Base-by-base conservation (phyloP, 208 protist species). In the Crithidia fasciculata region DNA sequence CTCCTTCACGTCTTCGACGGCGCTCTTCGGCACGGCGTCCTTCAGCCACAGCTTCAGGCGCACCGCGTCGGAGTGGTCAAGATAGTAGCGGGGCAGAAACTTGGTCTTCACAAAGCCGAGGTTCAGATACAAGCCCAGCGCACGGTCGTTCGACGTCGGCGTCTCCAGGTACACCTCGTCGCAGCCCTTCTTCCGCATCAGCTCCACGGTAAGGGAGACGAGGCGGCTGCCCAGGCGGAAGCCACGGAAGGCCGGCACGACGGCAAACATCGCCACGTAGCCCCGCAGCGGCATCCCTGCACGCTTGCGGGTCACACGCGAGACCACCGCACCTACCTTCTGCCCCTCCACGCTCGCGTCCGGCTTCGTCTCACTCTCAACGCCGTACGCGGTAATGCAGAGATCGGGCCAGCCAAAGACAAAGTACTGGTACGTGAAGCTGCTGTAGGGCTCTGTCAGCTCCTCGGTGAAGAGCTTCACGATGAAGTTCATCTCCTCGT, bases 381-480 rank as follows among this genome's bases (percentile, higher is more conserved):
- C 70, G 49, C 86, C 86, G 63, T 89, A 93, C 5, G 91, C 95
- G 39, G 98, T 82, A 16, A 98, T 86, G 67, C 92, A 98, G 7
- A 99, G 86, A 28, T 99, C 80, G 16, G 98, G 98, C 97, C 98
- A 99, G 54, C 94, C 91, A 82, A 98, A 92, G 76, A 99, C 87
- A 82, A 99, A 99, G 83, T 99, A 99, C 72, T 98, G 86, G 85
- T 99, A 99, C 0, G 99, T 99, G 81, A 99, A 99, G 66, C 99
- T 97, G 69, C 95, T 98, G 85, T 99, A 99, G 12, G 99, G 99
- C 85, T 99, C 98, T 19, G 93, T 98, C 8, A 99, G 91, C 72
- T 99, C 97, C 55, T 89, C 73, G 43, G 90, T 93, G 66, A 99
- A 99, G 13, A 99, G 78, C 10, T 83, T 64, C 47, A 98, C 98